Evolutionary conservation across 2,329 filamentous ascomycete species (phyloP).

Genomic region (Escovopsis sp.): DNA sequence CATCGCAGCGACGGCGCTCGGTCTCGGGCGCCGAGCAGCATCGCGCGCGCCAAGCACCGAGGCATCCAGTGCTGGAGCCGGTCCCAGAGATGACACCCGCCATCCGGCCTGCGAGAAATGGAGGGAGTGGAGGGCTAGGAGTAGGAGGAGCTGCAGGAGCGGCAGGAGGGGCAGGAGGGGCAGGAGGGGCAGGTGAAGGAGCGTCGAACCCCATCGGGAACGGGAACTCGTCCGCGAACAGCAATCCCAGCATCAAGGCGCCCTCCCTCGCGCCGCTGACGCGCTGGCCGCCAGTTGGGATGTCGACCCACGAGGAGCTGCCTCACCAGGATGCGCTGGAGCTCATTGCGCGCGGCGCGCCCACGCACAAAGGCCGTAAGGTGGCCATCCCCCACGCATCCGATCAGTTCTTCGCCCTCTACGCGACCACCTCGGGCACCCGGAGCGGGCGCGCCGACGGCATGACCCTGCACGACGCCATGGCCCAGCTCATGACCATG

Average conservation of each 20-base stretch:
- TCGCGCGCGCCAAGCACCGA: neutral
- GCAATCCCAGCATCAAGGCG: neutral
- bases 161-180: no score
- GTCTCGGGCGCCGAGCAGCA: conserved; percentile 1
- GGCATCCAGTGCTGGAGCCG: conserved; percentile 3
- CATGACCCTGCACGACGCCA: conserved; percentile 35
- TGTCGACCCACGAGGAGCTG: conserved; percentile 33
- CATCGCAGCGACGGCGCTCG: conserved; percentile 1
- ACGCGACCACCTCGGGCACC: conserved; percentile 32
- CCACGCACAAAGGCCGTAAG: conserved; percentile 39
- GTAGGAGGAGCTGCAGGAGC: no score
- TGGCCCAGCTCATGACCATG: conserved; percentile 44
- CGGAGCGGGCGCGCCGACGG: conserved; percentile 28
- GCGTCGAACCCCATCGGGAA: neutral
- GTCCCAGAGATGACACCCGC: conserved; percentile 1
- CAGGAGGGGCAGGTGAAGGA: no score
- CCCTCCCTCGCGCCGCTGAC: conserved; percentile 21
- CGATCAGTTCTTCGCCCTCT: conserved; percentile 40
- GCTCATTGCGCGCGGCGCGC: conserved; percentile 41
- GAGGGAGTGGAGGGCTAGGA: no score
- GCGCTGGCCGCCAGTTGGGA: conserved; percentile 41
- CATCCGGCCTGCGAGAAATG: neutral
- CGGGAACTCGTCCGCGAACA: neutral
- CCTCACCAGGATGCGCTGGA: conserved; percentile 38
- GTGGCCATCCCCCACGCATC: conserved; percentile 37